A percentile compares a stretch with the other conserved stretches of the same genome.
Conservation (phyloP, 2,329 filamentous ascomycete species). For the Penicillium sp. region DNA sequence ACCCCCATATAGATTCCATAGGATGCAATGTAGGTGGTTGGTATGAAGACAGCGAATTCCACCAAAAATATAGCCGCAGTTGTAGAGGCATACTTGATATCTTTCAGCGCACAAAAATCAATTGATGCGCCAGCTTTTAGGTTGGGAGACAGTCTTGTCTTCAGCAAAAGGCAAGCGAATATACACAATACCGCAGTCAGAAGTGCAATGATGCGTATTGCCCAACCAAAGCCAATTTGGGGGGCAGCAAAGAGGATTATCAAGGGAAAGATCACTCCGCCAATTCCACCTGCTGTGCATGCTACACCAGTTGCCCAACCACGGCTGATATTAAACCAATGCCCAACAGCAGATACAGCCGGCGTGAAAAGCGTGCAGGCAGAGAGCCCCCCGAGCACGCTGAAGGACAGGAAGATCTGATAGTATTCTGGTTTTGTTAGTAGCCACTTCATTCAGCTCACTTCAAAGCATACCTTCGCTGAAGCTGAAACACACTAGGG, state of each 20-base stretch:
- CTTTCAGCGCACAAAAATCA: conserved; percentile 26
- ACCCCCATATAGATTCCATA: conserved; percentile 9
- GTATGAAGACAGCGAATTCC: conserved; percentile 28
- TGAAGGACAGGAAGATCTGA: conserved; percentile 39
- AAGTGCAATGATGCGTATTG: conserved; percentile 31
- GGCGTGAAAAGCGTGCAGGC: conserved; percentile 34
- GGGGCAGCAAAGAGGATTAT: conserved; percentile 31
- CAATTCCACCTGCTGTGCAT: conserved; percentile 35
- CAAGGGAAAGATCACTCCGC: conserved; percentile 38
- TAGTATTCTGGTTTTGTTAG: conserved; percentile 31
- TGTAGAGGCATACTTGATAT: conserved; percentile 24
- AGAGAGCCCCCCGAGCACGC: conserved; percentile 36
- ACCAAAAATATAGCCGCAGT: conserved; percentile 23
- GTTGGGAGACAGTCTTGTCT: conserved; percentile 21
- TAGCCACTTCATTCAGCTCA: no score
- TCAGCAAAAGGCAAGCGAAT: no score
- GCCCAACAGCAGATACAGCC: conserved; percentile 31
- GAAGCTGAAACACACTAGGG: conserved; percentile 19
- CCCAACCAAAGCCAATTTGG: conserved; percentile 34
- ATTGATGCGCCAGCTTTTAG: conserved; percentile 14
- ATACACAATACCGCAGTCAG: no score
- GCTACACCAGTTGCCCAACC: conserved; percentile 38
- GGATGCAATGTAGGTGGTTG: conserved; percentile 28
- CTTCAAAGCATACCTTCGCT: no score
- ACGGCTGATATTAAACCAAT: conserved; percentile 36